These are phyloP conservation scores for Coccomyxa subellipsoidea DNA, from an alignment of 163 green algal species.

Conservation along the genomic window DNA sequence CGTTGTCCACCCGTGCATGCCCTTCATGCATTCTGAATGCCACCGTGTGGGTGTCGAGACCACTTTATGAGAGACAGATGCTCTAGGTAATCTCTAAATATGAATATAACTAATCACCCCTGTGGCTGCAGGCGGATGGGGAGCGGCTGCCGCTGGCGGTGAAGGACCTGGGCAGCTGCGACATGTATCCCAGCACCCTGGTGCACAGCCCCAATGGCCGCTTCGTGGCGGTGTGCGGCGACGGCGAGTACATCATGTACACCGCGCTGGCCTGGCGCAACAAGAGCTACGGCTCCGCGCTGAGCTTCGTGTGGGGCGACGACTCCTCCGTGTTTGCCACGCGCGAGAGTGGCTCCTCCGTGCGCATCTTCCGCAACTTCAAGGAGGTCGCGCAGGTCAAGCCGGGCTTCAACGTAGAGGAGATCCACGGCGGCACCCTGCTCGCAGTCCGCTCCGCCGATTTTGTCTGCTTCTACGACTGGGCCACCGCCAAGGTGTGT, in stretches of 20 bases:
- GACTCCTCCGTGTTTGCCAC: conserved; percentile 90
- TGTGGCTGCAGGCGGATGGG: conserved; percentile 51
- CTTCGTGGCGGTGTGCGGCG: conserved; percentile 93
- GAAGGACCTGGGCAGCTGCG: conserved; percentile 94
- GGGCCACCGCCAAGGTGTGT: conserved; percentile 63
- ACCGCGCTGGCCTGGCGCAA: conserved; percentile 98
- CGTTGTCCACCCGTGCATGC: too few species aligned
- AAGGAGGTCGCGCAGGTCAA: conserved; percentile 83
- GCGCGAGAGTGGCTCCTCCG: background rate
- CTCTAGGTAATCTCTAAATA: too few species aligned
- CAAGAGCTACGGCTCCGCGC: conserved; percentile 82
- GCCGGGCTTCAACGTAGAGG: conserved; percentile 76
- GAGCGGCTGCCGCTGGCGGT: conserved; percentile 91
- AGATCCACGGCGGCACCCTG: conserved; percentile 86
- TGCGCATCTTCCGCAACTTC: conserved; percentile 94
- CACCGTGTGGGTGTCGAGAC: too few species aligned
- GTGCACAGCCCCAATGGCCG: conserved; percentile 91
- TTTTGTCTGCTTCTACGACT: conserved; percentile 98
- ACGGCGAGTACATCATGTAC: conserved; percentile 99
- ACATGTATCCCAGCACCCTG: conserved; percentile 92
- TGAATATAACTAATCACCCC: background rate
- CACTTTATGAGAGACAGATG: too few species aligned
- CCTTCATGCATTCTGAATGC: too few species aligned
- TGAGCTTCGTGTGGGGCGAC: conserved; percentile 91
- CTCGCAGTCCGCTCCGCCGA: conserved; percentile 76